phyloP scores from a whole-genome alignment of 805 yeast species.

The Schizosaccharomyces cryophilus region DNA sequence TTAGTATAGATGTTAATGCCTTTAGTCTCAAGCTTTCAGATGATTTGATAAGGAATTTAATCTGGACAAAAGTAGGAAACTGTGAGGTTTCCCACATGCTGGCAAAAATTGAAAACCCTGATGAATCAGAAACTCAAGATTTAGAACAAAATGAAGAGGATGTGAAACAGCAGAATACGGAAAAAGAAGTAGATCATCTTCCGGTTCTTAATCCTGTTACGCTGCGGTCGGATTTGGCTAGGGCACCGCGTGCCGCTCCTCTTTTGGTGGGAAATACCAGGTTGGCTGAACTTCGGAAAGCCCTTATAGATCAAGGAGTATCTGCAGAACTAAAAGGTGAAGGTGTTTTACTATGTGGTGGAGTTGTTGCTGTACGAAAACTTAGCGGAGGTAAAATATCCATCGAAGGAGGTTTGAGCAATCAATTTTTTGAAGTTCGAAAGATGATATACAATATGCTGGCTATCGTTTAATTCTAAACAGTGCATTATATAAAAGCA shows the following conservation, averaged over 20 bases:
- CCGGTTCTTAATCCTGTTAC: slow-evolving; percentile 2
- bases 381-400: slow-evolving; percentile 59
- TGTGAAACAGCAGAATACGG: slow-evolving; percentile 6
- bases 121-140: background rate
- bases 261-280: slow-evolving; percentile 73
- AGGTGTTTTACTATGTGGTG: slow-evolving; percentile 72
- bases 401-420: slow-evolving; percentile 59
- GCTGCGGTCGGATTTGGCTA: slow-evolving; percentile 5
- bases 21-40: slow-evolving; percentile 48
- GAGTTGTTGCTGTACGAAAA: slow-evolving; percentile 48
- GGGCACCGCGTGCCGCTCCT: slow-evolving; percentile 13
- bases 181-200: slow-evolving; percentile 3
- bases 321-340: slow-evolving; percentile 79
- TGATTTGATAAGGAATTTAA: slow-evolving; percentile 29
- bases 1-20: slow-evolving; percentile 25
- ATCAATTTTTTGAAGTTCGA: slow-evolving; percentile 48
- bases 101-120: slow-evolving; percentile 27
- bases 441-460: background rate
- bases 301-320: slow-evolving; percentile 31
- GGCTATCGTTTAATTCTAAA: background rate
- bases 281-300: slow-evolving; percentile 52
- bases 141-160: background rate
- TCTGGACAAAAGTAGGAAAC: slow-evolving; percentile 56
- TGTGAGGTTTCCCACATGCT: slow-evolving; percentile 67
- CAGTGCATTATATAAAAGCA: background rate